phyloP scores from a whole-genome alignment of 441 rosid genomes.

The Cnidoscolus chayamansa region DNA sequence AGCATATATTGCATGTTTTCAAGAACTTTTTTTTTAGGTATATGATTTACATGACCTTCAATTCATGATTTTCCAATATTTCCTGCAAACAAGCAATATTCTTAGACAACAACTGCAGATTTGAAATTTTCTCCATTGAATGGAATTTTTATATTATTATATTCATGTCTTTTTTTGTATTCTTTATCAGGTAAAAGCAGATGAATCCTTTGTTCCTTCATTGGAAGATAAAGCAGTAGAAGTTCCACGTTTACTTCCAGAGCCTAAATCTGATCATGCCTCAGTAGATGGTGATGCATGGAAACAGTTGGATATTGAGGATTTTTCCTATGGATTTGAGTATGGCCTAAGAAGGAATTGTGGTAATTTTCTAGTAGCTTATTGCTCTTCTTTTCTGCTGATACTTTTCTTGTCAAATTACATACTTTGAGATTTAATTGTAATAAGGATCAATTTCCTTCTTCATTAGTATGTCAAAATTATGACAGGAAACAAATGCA shows the following conservation, averaged over 20 bases:
- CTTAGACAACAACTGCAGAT: not conserved
- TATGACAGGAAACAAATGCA: not conserved
- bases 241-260: constrained; percentile 42
- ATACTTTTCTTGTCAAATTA: not conserved
- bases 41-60: constrained; percentile 2
- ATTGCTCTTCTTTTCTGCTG: constrained; percentile 5
- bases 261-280: constrained; percentile 47
- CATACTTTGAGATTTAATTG: not conserved
- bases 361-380: constrained; percentile 36
- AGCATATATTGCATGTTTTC: not conserved
- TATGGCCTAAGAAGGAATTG: constrained; percentile 35
- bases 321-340: constrained; percentile 45
- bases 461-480: not conserved
- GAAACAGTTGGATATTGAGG: constrained; percentile 43
- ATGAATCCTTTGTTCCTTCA: constrained; percentile 37
- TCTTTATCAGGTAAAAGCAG: constrained; percentile 39
- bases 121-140: not conserved
- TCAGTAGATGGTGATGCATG: constrained; percentile 48
- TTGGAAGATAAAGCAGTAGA: constrained; percentile 45
- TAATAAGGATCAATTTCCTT: not conserved
- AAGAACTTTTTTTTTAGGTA: not conserved
- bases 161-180: not conserved
- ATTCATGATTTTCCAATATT: not conserved
- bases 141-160: not conserved
- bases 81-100: not conserved